Evolutionary conservation across 306 rosid species (phyloP), one percentile per base, ranked within the genome.

Genomic region (Boehmeria nivea): DNA sequence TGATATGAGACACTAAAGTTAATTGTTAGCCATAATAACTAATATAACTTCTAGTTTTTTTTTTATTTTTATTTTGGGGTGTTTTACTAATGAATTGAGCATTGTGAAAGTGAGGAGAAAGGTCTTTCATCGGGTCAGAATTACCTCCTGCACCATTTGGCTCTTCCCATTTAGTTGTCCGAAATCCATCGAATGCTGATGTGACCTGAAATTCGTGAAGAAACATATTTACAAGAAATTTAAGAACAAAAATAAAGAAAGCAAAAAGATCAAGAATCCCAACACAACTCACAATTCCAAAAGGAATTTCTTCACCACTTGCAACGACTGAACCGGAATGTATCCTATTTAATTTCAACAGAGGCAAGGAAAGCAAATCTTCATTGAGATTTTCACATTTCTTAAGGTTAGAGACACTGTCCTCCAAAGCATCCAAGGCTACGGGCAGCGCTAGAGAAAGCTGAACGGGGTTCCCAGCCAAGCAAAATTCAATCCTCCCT

Each of bases 141-240:
- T 55, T 76, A 90, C 97, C 98, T 84, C 63, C 68, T 49, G 91
- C 98, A 59, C 98, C 98, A 51, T 72, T 76, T 63, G 98, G 95
- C 61, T 87, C 98, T 78, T 87, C 98, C 98, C 98, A 91, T 83
- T 87, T 91, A 28, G 85, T 82, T 55, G 14, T 15, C 37, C 23
- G 72, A 57, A 48, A 73, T 61, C 95, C 98, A 76, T 87, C 98
- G 77, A 91, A 91, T 48, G 93, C 91, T 12, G 95, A 80, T 12
- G 94, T 87, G 68, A 63, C 83, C 98, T 91, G 82, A 64, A 73
- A 69, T 67, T 64, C 64, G 28, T 60, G 14, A 61, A 45, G 60
- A 28, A 27, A 59, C 43, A 21, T 51, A 64, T 49, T 82, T 59
- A 26, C 25, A 26, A 43, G 43, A 59, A 38, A 46, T 28, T 60